Conservation (phyloP, 2,329 filamentous ascomycete species). For the Lachnellula subtilissima region DNA sequence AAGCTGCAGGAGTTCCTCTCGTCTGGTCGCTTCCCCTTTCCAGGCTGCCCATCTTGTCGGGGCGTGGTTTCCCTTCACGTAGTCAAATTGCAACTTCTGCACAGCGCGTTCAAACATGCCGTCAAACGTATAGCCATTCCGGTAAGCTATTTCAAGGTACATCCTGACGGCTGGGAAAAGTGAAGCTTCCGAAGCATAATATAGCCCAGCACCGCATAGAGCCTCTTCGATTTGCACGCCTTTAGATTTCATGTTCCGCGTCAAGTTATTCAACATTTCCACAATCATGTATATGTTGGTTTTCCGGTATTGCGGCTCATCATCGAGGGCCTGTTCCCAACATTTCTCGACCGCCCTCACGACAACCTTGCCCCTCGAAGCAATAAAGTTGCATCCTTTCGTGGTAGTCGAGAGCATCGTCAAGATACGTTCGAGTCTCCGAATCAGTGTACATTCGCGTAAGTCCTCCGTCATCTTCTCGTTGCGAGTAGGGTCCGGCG, state of each 20-base stretch:
- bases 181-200: constrained; percentile 13
- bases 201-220: constrained; percentile 14
- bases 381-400: constrained; percentile 16
- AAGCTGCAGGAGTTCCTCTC: constrained; percentile 8
- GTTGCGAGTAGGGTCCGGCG: no score
- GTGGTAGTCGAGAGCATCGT: constrained; percentile 15
- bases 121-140: constrained; percentile 1
- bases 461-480: not conserved
- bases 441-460: not conserved
- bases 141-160: constrained; percentile 12
- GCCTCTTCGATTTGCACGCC: constrained; percentile 3
- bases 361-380: not conserved
- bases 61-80: not conserved
- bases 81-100: not conserved
- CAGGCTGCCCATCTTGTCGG: not conserved
- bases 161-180: constrained; percentile 11
- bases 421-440: constrained; percentile 4
- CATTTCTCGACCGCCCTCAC: constrained; percentile 1
- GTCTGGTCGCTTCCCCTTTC: not conserved
- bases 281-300: not conserved
- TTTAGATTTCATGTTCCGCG: constrained; percentile 12
- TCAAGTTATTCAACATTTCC: constrained; percentile 16
- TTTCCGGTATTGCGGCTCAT: not conserved
- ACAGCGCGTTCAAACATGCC: not conserved
- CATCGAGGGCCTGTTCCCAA: not conserved